These are phyloP conservation scores for Pseudoturritis turrita DNA, from an alignment of 345 rosid species.

Conservation along the genomic window DNA sequence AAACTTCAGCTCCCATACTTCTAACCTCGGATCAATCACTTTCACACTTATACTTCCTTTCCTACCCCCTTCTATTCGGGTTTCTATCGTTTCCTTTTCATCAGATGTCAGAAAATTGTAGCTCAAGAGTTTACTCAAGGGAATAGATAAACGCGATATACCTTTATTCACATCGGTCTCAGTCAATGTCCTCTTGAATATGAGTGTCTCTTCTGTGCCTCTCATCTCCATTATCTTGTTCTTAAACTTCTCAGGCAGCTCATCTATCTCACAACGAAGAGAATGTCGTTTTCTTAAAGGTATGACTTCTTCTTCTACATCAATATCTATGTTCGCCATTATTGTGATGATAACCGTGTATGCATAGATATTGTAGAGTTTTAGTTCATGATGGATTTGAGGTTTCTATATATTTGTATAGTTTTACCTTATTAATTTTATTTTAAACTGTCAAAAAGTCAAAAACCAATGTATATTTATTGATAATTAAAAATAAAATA, in stretches of 20 bases:
- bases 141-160: neutral
- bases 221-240: neutral
- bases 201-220: neutral
- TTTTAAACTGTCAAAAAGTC: too few species aligned
- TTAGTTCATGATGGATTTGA: too few species aligned
- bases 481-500: neutral
- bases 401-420: too few species aligned
- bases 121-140: neutral
- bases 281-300: neutral
- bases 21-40: neutral
- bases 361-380: neutral
- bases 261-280: slow-evolving; percentile 1
- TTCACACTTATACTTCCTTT: slow-evolving; percentile 15
- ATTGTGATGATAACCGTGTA: neutral
- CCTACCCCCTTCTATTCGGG: neutral
- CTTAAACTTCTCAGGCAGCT: neutral
- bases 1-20: slow-evolving; percentile 2
- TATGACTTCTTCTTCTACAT: neutral
- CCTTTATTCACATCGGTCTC: neutral
- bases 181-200: neutral
- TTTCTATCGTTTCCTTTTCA: neutral
- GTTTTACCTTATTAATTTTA: too few species aligned
- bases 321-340: neutral
- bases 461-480: neutral
- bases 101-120: neutral